phyloP scores from a whole-genome alignment of 495 filamentous ascomycete species.

The Clohesyomyces aquaticus region DNA sequence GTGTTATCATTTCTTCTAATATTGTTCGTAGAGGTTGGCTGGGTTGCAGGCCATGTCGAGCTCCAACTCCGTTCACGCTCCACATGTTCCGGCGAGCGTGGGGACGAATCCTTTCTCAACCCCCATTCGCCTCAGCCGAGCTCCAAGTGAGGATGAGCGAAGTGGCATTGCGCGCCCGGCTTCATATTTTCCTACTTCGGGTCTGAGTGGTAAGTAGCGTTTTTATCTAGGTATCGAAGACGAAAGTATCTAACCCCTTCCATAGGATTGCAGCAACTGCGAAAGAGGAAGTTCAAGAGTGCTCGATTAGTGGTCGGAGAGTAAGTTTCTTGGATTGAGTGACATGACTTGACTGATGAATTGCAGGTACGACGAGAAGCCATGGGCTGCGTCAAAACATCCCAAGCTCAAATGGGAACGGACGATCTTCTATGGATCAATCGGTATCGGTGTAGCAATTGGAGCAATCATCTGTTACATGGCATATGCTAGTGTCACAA shows the following conservation, averaged over 20 bases:
- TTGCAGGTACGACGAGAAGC: constrained; percentile 34
- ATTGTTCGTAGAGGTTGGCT: not conserved
- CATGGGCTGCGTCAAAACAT: constrained; percentile 33
- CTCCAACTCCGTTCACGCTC: constrained; percentile 30
- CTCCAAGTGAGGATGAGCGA: constrained; percentile 29
- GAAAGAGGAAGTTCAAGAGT: constrained; percentile 37
- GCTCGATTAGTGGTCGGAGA: constrained; percentile 30
- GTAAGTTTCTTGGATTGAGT: constrained; percentile 2
- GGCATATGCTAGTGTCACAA: constrained; percentile 33
- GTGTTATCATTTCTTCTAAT: not conserved
- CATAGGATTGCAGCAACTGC: constrained; percentile 9
- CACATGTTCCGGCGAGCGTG: constrained; percentile 17
- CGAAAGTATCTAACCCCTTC: not conserved
- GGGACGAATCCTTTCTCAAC: constrained; percentile 39
- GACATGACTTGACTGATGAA: not conserved
- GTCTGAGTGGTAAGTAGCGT: constrained; percentile 8
- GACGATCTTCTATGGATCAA: constrained; percentile 36
- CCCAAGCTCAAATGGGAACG: constrained; percentile 36
- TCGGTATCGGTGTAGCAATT: constrained; percentile 27
- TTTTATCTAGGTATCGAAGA: not conserved
- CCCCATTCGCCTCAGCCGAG: constrained; percentile 31
- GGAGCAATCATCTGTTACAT: constrained; percentile 37
- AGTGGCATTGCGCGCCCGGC: constrained; percentile 11
- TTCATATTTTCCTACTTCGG: constrained; percentile 26
- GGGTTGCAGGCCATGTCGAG: constrained; percentile 28